Evolutionary conservation across 164 flowering plant genomes (phyloP).

Genomic region (Cinnamomum micranthum): DNA sequence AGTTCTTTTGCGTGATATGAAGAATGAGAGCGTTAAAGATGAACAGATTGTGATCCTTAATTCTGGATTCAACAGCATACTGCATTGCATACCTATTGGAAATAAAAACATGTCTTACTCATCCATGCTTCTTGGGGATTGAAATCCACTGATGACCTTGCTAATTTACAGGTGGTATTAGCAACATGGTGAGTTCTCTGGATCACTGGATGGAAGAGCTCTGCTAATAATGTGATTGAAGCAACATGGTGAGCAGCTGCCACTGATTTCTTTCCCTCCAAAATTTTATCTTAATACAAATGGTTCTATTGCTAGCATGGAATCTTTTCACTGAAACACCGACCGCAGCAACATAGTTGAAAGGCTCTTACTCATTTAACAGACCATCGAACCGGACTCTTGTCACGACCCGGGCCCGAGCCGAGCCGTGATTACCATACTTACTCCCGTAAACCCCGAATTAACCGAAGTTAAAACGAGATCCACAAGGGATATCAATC

Average conservation of each 20-base stretch:
- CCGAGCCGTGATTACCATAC: too few relatives aligned
- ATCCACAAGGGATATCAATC: too few relatives aligned
- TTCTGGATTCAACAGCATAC: too few relatives aligned
- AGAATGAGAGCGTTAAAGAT: too few relatives aligned
- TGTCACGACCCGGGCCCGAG: too few relatives aligned
- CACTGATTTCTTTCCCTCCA: slow-evolving; percentile 33
- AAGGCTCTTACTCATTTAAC: slow-evolving; percentile 33
- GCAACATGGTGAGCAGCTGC: slow-evolving; percentile 28
- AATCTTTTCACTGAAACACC: slow-evolving; percentile 17
- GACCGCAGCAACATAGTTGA: slow-evolving; percentile 22
- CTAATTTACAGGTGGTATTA: slow-evolving; percentile 31
- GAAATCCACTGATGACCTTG: background rate
- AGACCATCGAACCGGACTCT: slow-evolving; percentile 17
- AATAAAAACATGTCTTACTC: too few relatives aligned
- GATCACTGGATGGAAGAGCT: slow-evolving; percentile 12
- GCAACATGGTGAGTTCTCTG: slow-evolving; percentile 27
- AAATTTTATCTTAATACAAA: slow-evolving; percentile 30
- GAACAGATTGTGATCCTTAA: too few relatives aligned
- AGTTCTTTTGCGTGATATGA: too few relatives aligned
- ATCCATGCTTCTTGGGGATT: background rate
- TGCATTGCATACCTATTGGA: too few relatives aligned
- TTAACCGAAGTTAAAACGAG: too few relatives aligned
- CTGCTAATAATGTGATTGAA: slow-evolving; percentile 45
- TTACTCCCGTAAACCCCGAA: too few relatives aligned
- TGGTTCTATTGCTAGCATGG: slow-evolving; percentile 32